Evolutionary conservation across 345 rosid genomes (phyloP).

Genomic region (Noccaea bulbosa): DNA sequence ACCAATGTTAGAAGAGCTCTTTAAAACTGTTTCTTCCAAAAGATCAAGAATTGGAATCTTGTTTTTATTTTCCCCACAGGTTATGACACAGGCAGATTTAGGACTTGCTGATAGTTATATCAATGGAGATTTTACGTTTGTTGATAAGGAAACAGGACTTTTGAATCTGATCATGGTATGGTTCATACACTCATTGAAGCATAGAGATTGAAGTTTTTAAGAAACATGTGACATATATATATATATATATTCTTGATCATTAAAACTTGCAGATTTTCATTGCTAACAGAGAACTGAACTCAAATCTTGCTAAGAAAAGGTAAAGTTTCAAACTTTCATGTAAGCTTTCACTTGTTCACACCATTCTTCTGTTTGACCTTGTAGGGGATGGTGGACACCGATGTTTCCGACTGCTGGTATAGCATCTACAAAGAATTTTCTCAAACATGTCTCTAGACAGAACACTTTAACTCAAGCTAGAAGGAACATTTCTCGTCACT

Average conservation of each 20-base stretch:
- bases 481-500: constrained; percentile 75
- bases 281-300: constrained; percentile 57
- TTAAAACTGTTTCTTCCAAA: too few species aligned
- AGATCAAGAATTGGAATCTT: not conserved
- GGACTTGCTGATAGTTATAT: constrained; percentile 89
- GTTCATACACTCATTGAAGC: constrained; percentile 36
- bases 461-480: constrained; percentile 84
- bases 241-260: not conserved
- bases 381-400: constrained; percentile 95
- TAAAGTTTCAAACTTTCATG: constrained; percentile 15
- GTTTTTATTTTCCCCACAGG: constrained; percentile 43
- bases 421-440: constrained; percentile 67
- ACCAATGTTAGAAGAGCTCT: not conserved
- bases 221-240: not conserved
- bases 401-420: constrained; percentile 60
- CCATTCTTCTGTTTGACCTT: not conserved
- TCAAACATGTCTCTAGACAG: constrained; percentile 59
- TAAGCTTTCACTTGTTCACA: not conserved
- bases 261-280: constrained; percentile 43
- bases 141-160: constrained; percentile 74
- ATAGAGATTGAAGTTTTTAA: not conserved
- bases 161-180: constrained; percentile 69
- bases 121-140: constrained; percentile 77
- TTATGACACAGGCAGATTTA: constrained; percentile 88
- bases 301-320: constrained; percentile 58